Percentiles rank a stretch among this genome's conserved stretches.
These are phyloP conservation scores for Citrus hindsii DNA, from an alignment of 345 rosid species.

Conservation along the genomic window DNA sequence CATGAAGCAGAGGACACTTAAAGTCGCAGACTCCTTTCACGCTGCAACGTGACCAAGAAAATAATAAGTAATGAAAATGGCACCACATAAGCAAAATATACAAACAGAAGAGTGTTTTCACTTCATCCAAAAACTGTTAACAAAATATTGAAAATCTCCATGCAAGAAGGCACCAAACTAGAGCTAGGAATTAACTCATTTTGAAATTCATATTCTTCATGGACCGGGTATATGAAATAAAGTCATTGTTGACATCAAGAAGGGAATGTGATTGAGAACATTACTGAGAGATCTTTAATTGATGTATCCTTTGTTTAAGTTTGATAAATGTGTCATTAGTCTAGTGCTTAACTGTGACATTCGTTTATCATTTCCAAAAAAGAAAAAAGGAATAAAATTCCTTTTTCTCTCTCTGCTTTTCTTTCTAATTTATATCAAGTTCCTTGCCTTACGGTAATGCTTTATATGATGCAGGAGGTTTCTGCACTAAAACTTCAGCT, in stretches of 20 bases:
- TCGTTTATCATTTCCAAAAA: too few relatives aligned
- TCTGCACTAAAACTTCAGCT: background rate
- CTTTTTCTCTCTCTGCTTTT: background rate
- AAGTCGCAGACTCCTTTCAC: conserved; percentile 58
- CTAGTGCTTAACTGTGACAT: background rate
- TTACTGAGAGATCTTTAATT: background rate
- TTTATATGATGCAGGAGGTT: background rate
- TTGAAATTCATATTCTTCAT: background rate
- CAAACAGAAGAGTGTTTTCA: background rate
- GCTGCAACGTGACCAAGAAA: conserved; percentile 36
- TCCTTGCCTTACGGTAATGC: background rate
- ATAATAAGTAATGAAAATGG: background rate
- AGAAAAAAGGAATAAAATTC: background rate
- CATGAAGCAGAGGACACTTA: conserved; percentile 72
- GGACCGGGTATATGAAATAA: background rate
- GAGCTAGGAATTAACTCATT: background rate
- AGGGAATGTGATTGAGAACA: background rate
- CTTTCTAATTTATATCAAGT: background rate
- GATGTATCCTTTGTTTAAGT: background rate
- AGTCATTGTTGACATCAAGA: background rate
- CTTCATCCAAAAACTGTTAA: background rate
- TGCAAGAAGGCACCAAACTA: background rate
- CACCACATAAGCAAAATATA: background rate
- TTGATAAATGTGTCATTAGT: background rate
- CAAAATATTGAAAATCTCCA: background rate